These are phyloP conservation scores for Tephrocybe sp. DNA, from an alignment of 768 basidiomycete species.

Conservation along the genomic window DNA sequence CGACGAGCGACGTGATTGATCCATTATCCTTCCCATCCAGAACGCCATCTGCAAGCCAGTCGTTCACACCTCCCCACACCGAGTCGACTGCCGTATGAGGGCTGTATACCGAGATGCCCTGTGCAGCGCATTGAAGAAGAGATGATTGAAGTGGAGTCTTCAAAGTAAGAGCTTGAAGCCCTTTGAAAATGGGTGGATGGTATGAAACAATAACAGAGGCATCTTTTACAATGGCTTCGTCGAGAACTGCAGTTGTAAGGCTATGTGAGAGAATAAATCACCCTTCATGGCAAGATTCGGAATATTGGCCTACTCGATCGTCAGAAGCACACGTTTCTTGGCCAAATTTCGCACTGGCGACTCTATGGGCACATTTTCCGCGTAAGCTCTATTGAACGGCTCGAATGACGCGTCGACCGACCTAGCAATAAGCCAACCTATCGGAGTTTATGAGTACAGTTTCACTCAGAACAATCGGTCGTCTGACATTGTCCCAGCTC, in stretches of 20 bases:
- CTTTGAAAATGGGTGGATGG: constrained; percentile 81
- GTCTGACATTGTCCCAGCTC: constrained; percentile 90
- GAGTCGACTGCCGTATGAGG: constrained; percentile 67
- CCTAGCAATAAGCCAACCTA: constrained; percentile 78
- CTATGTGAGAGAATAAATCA: constrained; percentile 39
- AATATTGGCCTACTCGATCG: constrained; percentile 58
- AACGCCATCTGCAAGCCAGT: constrained; percentile 71
- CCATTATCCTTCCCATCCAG: constrained; percentile 38
- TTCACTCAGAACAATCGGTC: constrained; percentile 6
- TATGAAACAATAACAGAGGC: constrained; percentile 76
- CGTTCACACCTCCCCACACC: constrained; percentile 85
- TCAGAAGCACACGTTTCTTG: constrained; percentile 55
- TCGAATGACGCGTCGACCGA: constrained; percentile 27
- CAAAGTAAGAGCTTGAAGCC: constrained; percentile 74
- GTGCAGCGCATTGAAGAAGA: constrained; percentile 75
- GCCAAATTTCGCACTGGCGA: constrained; percentile 49
- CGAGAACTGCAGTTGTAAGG: constrained; percentile 68
- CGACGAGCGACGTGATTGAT: constrained; percentile 35
- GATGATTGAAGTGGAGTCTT: constrained; percentile 76
- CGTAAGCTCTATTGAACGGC: not conserved
- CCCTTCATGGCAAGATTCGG: not conserved
- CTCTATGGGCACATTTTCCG: constrained; percentile 34
- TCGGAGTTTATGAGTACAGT: constrained; percentile 11
- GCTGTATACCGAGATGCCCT: constrained; percentile 82
- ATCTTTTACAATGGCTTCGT: constrained; percentile 62